phyloP scores from a whole-genome alignment of 768 basidiomycete genomes.

The Mycena albidolilacea region DNA sequence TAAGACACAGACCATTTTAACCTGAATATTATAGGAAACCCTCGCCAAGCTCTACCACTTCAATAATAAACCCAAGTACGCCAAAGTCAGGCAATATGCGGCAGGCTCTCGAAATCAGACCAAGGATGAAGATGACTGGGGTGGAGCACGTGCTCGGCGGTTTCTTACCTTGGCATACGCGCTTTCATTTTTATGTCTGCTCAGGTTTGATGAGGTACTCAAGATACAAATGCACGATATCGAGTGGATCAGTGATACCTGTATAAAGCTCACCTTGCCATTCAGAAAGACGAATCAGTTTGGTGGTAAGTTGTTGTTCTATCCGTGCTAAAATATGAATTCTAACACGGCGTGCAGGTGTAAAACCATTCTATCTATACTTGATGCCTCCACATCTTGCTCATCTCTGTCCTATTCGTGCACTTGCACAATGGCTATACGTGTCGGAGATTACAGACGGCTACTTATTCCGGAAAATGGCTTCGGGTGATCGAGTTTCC shows the following conservation, averaged over 20 bases:
- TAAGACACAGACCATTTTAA: too few relatives aligned
- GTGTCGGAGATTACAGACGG: not conserved
- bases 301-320: not conserved
- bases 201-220: conserved; percentile 51
- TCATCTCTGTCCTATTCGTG: not conserved
- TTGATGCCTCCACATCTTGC: not conserved
- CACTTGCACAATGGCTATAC: not conserved
- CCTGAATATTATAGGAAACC: not conserved
- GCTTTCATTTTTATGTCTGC: conserved; percentile 50
- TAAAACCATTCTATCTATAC: not conserved
- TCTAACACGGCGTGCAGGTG: not conserved
- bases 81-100: conserved; percentile 15
- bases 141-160: conserved; percentile 43
- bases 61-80: not conserved
- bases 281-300: not conserved
- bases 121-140: conserved; percentile 43
- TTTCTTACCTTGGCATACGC: conserved; percentile 49
- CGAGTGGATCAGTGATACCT: conserved; percentile 15
- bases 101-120: not conserved
- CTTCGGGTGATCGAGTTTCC: not conserved
- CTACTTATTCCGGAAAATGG: not conserved
- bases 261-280: conserved; percentile 26
- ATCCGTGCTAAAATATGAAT: not conserved
- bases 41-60: not conserved
- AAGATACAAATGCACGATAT: conserved; percentile 50